Conservation (phyloP, 176 grass and related monocot species). For the Elaeis guineensis region DNA sequence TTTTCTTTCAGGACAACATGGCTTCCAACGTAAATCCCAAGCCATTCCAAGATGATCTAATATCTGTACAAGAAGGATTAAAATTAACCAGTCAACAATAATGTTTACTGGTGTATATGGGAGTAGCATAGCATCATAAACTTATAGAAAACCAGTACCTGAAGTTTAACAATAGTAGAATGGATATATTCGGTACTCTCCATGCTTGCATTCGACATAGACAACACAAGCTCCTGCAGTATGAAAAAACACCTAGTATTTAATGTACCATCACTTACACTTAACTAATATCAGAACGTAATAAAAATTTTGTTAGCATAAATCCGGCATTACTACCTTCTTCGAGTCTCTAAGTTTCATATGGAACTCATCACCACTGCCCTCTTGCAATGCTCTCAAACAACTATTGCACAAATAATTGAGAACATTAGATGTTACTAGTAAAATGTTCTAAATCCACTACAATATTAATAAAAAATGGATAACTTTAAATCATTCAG, state of each 20-base stretch:
- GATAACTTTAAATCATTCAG: too few relatives aligned
- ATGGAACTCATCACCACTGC: constrained; percentile 69
- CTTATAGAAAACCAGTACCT: constrained; percentile 29
- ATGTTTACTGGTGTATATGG: too few relatives aligned
- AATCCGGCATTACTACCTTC: constrained; percentile 38
- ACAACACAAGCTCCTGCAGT: constrained; percentile 62
- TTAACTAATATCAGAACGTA: too few relatives aligned
- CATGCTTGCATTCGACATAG: constrained; percentile 79
- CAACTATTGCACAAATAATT: constrained; percentile 52
- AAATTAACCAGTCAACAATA: too few relatives aligned
- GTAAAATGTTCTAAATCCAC: neutral
- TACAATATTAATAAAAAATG: too few relatives aligned
- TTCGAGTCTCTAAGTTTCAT: constrained; percentile 64
- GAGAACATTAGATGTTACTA: constrained; percentile 8
- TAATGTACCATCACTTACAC: too few relatives aligned
- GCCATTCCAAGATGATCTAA: constrained; percentile 76
- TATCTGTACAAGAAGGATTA: constrained; percentile 41
- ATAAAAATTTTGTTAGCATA: too few relatives aligned
- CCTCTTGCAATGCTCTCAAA: constrained; percentile 78
- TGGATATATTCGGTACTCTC: constrained; percentile 90
- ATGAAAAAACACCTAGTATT: too few relatives aligned
- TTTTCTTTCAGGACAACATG: constrained; percentile 27
- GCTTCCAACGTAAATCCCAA: constrained; percentile 72
- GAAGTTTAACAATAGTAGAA: constrained; percentile 71
- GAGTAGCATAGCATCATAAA: too few relatives aligned